Base-by-base conservation (phyloP, 2,329 filamentous ascomycete species). In the Exophiala phaeomuriformis region DNA sequence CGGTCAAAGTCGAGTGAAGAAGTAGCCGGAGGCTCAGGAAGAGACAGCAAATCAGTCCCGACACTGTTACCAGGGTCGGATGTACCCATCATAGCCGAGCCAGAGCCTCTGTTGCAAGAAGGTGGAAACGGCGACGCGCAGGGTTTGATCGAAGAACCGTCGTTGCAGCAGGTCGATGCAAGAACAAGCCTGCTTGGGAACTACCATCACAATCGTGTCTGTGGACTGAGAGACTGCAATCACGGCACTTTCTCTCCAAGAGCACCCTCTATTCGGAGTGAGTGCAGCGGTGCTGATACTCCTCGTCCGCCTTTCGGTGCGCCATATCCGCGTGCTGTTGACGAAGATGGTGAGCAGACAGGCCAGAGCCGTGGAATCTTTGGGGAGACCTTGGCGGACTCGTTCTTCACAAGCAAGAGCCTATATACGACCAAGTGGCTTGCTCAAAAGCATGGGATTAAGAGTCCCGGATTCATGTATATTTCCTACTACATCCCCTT, bases 401-500 rank as follows among this genome's bases (percentile, higher is more conserved):
- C 72, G 8, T 64, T 74, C 19, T 61, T 75, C 59, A 56, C 67
- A 53, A 62, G 69, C 40, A 62, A 62, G 41, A 65, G 64, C 68
- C 85, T 84, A 75, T 85, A 81, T 60, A 85, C 83, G 8, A 90
- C 87, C 47, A 81, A 81, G 57, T 82, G 78, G 63, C 76, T 94
- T 36, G 86, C 86, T 5, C 78, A 85, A 63, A 78, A 77, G 48
- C 83, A 91, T 64, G 87, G 88, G 31, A 77, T 94, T 63, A 83
- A 82, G 64, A 83, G 89, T 66, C 83, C 80, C 27, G 78, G 81
- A 53, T 75, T 81, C 58, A 90, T 95, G 89, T 96, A 97, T 67
- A 71, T 96, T 57, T 83, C 85, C 3, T 97, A 98, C 73, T 98
- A 98, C 67, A 76, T 98, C 43, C 93, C 93, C 0, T 88, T 90